Base-by-base conservation (phyloP, 2,329 filamentous ascomycete species). In the Mycosphaerella arachidis region DNA sequence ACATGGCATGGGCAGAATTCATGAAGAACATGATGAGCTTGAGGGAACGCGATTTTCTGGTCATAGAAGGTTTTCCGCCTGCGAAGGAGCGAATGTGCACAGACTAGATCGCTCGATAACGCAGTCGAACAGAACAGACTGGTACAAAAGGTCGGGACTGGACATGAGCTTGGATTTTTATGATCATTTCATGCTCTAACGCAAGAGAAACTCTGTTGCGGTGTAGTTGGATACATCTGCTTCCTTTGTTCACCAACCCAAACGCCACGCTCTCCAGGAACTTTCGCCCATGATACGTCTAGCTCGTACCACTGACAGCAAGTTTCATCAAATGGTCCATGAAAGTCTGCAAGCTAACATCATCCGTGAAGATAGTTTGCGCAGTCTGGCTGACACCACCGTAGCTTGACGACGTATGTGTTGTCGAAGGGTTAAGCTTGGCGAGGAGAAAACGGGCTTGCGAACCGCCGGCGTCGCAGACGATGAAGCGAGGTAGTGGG, bases 261-360 rank as follows among this genome's bases (percentile, higher is more conserved):
- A 52, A 52, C 50, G 50, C 50, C 50, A 20, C 50, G 50, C 50
- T 52, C 50, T 30, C 27, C 50, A 31, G 20, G 27, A 35, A 16
- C 30, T 20, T 35, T 24, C 24, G 24, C 7, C 10, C 16, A 33
- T 30, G 16, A 6, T 31, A 10, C 50, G 35, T 62, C 62, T 71
- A 72, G 45, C 66, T 68, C 53, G 72, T 75, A n/a, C 73, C 73
- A 57, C 73, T 75, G 35, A 75, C 73, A 53, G 73, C 73, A 55
- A 75, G 65, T 91, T 99, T 99, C 94, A 99, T 99, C 74, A 99
- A 81, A 78, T 97, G 92, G 71, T 99, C 94, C 94, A 99, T 99
- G 74, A 99, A 99, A 1, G 93, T 97, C 77, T 97, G 93, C 73
- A 99, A 80, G 57, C 92, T 97, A 57, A 99, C 94, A 75, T 99